Evolutionary conservation across 1,284 basidiomycete genomes (phyloP).

Genomic region (Microbotryomycetes sp.): DNA sequence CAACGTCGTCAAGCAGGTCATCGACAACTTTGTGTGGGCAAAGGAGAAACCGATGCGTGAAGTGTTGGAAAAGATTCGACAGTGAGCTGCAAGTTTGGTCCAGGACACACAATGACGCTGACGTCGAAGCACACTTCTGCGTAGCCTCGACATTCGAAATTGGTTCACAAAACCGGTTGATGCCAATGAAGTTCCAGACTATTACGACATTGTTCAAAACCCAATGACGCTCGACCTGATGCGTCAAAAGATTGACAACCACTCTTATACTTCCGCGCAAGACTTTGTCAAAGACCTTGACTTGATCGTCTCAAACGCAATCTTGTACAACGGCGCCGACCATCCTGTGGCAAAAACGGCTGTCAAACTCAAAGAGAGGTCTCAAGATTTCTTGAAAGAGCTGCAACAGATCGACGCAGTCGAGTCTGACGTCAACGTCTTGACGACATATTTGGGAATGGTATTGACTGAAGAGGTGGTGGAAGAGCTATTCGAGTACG

Average conservation of each 20-base stretch:
- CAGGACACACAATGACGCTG: constrained; percentile 4
- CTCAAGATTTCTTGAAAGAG: constrained; percentile 47
- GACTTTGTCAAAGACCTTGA: constrained; percentile 76
- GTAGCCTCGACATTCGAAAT: constrained; percentile 64
- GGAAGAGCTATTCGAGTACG: constrained; percentile 10
- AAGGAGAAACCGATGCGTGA: constrained; percentile 56
- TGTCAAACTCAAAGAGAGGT: constrained; percentile 55
- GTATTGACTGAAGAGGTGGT: constrained; percentile 12
- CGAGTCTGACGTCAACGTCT: constrained; percentile 35
- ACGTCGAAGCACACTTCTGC: no score
- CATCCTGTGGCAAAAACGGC: constrained; percentile 69
- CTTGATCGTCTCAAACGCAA: constrained; percentile 79
- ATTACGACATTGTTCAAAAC: constrained; percentile 73
- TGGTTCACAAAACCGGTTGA: constrained; percentile 79
- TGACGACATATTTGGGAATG: not conserved
- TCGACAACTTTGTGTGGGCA: constrained; percentile 61
- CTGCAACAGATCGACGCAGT: constrained; percentile 46
- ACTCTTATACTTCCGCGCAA: constrained; percentile 66
- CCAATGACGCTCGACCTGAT: constrained; percentile 89
- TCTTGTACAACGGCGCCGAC: constrained; percentile 73
- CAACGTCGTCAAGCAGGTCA: constrained; percentile 59
- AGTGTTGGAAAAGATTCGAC: constrained; percentile 61
- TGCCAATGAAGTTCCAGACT: constrained; percentile 74
- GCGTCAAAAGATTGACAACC: constrained; percentile 64
- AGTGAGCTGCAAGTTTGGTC: constrained; percentile 53